Base-by-base conservation (phyloP, 208 protist genomes). In the Herpetomonas samuelpessoai region DNA sequence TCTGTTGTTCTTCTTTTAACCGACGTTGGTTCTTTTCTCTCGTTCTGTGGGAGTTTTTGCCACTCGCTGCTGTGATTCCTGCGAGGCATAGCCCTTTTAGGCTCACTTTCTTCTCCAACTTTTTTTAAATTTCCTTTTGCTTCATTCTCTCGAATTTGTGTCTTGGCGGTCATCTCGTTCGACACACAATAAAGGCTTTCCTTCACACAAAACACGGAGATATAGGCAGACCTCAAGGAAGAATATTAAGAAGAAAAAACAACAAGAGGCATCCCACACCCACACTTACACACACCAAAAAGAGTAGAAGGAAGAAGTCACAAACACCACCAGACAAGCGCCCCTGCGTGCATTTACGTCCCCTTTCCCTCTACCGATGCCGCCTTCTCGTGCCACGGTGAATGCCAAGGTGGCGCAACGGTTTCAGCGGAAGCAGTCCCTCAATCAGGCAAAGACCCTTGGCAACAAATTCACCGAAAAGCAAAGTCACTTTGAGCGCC, bases 401-500 rank as follows among this genome's bases (percentile, higher is more conserved):
- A 88, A 89, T 59, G 69, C 76, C n/a, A 79, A 78, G 53, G 45
- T 86, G 31, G 57, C 81, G 52, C 70, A 80, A 58, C 47, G 57
- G 38, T 69, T 81, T 50, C 74, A 91, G 63, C 58, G 65, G 27
- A 67, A 62, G 53, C 61, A 82, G 50, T 64, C 74, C 10, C 47
- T 46, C 45, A 54, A 22, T 14, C 68, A 67, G 24, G 80, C 83
- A n/a, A 75, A 79, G 51, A 39, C 78, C 9, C 62, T 67, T 12
- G 62, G 72, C 1, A 75, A 76, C 56, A 77, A 75, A 38, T 94
- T 94, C 49, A 81, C 72, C n/a, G 52, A 79, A 24, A 81, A 83
- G 58, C 88, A 94, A 52, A 91, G 83, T 47, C 79, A 75, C 55
- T 94, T 92, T 54, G 84, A 86, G 55, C 79, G 78, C 0, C 76